Evolutionary conservation across 352 stramenopile genomes (phyloP), one percentile per base, ranked within the genome.

Genomic region (Phytopythium mirpurense): DNA sequence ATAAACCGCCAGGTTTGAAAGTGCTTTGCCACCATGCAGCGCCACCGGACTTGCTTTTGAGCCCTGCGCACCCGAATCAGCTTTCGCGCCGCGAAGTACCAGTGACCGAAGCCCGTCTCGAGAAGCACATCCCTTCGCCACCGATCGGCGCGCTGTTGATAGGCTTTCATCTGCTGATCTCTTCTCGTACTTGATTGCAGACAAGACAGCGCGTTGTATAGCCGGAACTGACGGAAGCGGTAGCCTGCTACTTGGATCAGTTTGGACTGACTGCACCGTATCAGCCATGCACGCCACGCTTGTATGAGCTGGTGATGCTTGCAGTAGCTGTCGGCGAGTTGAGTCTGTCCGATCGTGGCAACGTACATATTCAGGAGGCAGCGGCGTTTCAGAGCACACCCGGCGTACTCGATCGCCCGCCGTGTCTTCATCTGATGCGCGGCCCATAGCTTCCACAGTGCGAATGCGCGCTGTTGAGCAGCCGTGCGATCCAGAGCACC

Each of bases 1-100:
- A 24, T 32, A 10, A 45, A 48, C 49, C 56, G 53, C 23, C 35
- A 49, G 3, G n/a, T 16, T 51, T 37, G 57, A n/a, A 54, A 46
- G 4, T 52, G 49, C 14, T 29, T 19, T 7, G 27, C 32, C 24
- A 27, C 44, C 3, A 51, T 5, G 29, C 4, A 29, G 29, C 15
- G n/a, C 11, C 31, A 18, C 2, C 18, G 44, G 15, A 51, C 7
- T 9, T 40, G n/a, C 18, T 51, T 14, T 11, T 51, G 26, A 1
- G 18, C 18, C n/a, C 11, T 18, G 27, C 44, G 27, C 27, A 51
- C 16, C 9, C 29, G 44, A 40, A 40, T n/a, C 11, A 27, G 14
- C 21, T 21, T n/a, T n/a, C 18, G 44, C 3, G 14, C 19, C n/a
- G 44, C 18, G 5, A 51, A 38, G 32, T 51, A 18, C 44, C 27